Evolutionary conservation across 176 grass and related monocot species (phyloP), one percentile per base, ranked within the genome.

Genomic region (Aegilops sharonensis): DNA sequence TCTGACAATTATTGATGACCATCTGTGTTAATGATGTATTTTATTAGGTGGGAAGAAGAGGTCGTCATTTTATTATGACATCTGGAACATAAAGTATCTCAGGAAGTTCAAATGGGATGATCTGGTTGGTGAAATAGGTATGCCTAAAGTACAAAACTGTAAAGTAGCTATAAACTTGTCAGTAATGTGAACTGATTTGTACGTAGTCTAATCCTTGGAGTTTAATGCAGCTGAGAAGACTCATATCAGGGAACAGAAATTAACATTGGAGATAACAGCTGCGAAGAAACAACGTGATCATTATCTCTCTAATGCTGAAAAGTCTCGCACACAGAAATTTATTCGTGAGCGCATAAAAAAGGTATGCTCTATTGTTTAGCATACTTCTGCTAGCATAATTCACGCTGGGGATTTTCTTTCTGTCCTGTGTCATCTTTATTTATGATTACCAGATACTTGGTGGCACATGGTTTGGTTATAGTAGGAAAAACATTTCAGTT

Each of bases 41-140:
- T 88, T 88, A 2, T 88, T 76, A 98, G 96, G 96, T 84, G 96
- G 96, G 50, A 98, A 89, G 73, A 94, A 92, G 69, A 94, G 92
- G 59, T 95, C 93, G 34, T 72, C 92, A 32, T 98, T 98, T 89
- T 95, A 86, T 81, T 98, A 98, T 85, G 96, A 98, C 67, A 95
- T 98, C 86, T 98, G 96, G 96, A 98, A 95, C 70, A 95, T 98
- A 79, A 98, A 92, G 64, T 95, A 95, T 71, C 90, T 98, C 70
- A 94, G 90, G 64, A 95, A 95, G 79, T 98, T 98, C 90, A 98
- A 94, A 88, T 98, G 96, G 96, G 96, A 98, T 91, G 96, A 98
- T 79, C 92, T 95, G 20, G 90, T 89, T 84, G 88, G 93, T 79
- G 97, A 98, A 88, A 90, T 88, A 85, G 92, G 94, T 98, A 92